A percentile compares a stretch with the other conserved stretches of the same genome.
phyloP scores from a whole-genome alignment of 2,329 filamentous ascomycete species.

The Xylariaceae sp. region DNA sequence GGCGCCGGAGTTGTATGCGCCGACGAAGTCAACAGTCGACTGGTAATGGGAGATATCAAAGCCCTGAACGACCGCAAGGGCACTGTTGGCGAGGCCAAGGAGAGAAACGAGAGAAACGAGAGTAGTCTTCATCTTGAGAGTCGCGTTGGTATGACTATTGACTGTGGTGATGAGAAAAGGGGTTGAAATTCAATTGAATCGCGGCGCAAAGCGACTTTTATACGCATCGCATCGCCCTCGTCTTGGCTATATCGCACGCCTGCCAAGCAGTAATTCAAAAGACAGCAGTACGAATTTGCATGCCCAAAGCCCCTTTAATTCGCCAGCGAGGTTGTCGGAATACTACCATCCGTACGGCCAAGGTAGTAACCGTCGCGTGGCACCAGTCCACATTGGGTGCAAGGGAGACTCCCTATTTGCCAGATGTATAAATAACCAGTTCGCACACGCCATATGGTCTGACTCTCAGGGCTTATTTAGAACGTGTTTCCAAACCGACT shows the following conservation, averaged over 20 bases:
- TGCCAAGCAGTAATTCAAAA: constrained; percentile 7
- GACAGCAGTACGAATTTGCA: constrained; percentile 9
- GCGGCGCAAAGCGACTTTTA: constrained; percentile 11
- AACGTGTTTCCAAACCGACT: too few relatives aligned
- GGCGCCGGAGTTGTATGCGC: constrained; percentile 36
- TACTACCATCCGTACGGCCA: background rate
- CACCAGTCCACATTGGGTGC: background rate
- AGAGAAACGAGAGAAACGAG: constrained; percentile 14
- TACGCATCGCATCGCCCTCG: background rate
- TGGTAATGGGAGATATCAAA: constrained; percentile 42
- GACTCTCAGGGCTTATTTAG: too few relatives aligned
- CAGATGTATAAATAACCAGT: background rate
- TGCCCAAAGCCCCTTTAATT: constrained; percentile 6
- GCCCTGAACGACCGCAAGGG: constrained; percentile 34
- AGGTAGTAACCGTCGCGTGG: background rate
- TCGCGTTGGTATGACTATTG: background rate
- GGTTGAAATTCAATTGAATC: background rate
- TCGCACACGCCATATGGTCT: background rate
- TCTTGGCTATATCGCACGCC: background rate
- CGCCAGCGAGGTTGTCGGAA: background rate
- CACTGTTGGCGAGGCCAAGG: constrained; percentile 18
- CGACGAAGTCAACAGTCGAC: constrained; percentile 34
- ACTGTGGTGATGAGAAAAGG: background rate
- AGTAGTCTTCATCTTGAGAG: constrained; percentile 19
- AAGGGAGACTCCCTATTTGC: background rate